phyloP scores from a whole-genome alignment of 139 green algal species.

The Ulvella scutata region DNA sequence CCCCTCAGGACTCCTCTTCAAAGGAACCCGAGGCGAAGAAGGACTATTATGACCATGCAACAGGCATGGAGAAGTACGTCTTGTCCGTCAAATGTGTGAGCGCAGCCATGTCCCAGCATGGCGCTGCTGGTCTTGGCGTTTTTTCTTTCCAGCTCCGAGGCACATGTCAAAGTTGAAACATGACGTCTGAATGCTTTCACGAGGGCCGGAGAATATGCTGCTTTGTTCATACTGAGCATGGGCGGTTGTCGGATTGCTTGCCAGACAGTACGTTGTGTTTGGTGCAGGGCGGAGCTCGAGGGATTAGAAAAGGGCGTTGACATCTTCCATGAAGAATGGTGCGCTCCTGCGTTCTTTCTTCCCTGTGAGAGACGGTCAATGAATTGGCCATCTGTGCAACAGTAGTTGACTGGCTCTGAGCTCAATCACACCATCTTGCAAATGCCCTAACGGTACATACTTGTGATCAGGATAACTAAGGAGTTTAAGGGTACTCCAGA shows the following conservation, averaged over 20 bases:
- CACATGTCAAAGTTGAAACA: neutral
- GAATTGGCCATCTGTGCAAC: too few relatives aligned
- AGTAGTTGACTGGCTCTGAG: too few relatives aligned
- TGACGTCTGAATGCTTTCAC: too few relatives aligned
- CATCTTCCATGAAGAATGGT: conserved; percentile 5
- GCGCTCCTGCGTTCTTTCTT: neutral
- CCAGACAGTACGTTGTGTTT: neutral
- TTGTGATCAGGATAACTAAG: conserved; percentile 37
- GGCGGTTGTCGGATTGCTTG: neutral
- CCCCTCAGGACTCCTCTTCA: too few relatives aligned
- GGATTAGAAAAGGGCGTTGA: neutral
- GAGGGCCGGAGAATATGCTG: too few relatives aligned
- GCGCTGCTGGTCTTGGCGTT: neutral
- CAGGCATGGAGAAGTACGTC: neutral
- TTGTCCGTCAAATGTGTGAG: neutral
- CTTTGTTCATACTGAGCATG: too few relatives aligned
- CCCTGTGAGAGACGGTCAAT: too few relatives aligned
- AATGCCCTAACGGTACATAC: too few relatives aligned
- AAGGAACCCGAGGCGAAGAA: too few relatives aligned
- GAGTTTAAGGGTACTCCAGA: conserved; percentile 39
- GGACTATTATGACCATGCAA: neutral
- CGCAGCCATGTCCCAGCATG: neutral
- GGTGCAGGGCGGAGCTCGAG: neutral
- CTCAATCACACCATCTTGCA: too few relatives aligned
- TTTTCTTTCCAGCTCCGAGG: too few relatives aligned